Conservation (phyloP, 768 basidiomycete genomes). For the Phanerochaete sordida region DNA sequence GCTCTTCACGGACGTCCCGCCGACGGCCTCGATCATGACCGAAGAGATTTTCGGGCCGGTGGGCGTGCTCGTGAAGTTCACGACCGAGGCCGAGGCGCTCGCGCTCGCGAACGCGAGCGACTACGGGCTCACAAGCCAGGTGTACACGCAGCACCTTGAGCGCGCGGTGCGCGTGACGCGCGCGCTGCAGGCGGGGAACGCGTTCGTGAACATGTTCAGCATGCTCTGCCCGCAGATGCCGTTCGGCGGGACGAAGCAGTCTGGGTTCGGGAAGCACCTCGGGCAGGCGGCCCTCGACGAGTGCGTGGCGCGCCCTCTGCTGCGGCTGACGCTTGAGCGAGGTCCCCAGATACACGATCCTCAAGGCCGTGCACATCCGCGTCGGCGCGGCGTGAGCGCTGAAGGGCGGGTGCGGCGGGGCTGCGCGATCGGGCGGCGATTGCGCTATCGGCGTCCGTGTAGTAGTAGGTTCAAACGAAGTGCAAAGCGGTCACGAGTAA, state of each 20-base stretch:
- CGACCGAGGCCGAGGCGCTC: conserved; percentile 38
- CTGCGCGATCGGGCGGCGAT: too few relatives aligned
- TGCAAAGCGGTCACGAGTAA: too few relatives aligned
- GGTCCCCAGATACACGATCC: too few relatives aligned
- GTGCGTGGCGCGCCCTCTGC: conserved; percentile 36
- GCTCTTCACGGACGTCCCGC: conserved; percentile 61
- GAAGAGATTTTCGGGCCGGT: conserved; percentile 84
- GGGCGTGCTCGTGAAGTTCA: conserved; percentile 71
- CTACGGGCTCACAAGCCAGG: conserved; percentile 47
- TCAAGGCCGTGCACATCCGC: too few relatives aligned
- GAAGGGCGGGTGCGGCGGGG: too few relatives aligned
- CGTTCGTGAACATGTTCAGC: conserved; percentile 11
- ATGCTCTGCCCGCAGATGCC: background rate
- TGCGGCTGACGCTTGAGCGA: too few relatives aligned
- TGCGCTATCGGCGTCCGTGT: too few relatives aligned
- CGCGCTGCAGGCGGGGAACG: conserved; percentile 40
- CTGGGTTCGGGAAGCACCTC: conserved; percentile 1
- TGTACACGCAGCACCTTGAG: conserved; percentile 42
- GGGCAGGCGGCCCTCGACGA: conserved; percentile 7
- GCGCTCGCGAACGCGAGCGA: conserved; percentile 40
- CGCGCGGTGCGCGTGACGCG: conserved; percentile 37
- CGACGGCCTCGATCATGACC: conserved; percentile 69
- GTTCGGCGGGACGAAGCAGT: conserved; percentile 6
- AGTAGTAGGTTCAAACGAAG: too few relatives aligned
- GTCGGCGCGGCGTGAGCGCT: too few relatives aligned